phyloP scores from a whole-genome alignment of 2,329 filamentous ascomycete species.

The Aspergillus eucalypticola region DNA sequence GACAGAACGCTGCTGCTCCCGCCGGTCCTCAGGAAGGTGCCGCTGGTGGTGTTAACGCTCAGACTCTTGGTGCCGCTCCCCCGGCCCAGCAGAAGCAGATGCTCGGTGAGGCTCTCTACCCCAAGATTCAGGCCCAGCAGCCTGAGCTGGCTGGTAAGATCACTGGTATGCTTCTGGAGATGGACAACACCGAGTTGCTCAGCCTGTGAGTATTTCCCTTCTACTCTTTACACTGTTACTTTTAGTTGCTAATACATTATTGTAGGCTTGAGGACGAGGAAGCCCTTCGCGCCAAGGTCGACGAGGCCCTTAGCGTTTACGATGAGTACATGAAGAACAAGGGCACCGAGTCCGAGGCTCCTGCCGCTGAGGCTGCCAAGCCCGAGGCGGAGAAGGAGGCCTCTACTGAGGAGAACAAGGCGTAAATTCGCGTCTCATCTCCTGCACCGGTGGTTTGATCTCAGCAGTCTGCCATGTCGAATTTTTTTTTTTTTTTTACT shows the following conservation, averaged over 20 bases:
- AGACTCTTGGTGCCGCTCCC: constrained; percentile 53
- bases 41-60: constrained; percentile 50
- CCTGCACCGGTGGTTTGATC: constrained; percentile 12
- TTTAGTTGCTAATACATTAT: constrained; percentile 13
- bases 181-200: constrained; percentile 94
- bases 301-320: constrained; percentile 95
- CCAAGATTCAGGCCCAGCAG: constrained; percentile 95
- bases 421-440: constrained; percentile 33
- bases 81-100: constrained; percentile 95
- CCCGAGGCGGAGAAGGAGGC: constrained; percentile 47
- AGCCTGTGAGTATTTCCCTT: constrained; percentile 73
- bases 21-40: constrained; percentile 41
- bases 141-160: constrained; percentile 98
- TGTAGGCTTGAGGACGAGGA: constrained; percentile 81
- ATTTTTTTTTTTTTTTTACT: constrained; percentile 32
- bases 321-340: constrained; percentile 98
- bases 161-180: constrained; percentile 98
- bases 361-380: constrained; percentile 46
- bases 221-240: background rate
- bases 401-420: constrained; percentile 43
- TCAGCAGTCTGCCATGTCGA: constrained; percentile 26
- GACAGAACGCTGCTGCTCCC: constrained; percentile 40
- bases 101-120: constrained; percentile 95
- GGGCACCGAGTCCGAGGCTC: constrained; percentile 44
- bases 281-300: constrained; percentile 91